Evolutionary conservation across 2,329 filamentous ascomycete species (phyloP).

Genomic region (Cercospora canescens): DNA sequence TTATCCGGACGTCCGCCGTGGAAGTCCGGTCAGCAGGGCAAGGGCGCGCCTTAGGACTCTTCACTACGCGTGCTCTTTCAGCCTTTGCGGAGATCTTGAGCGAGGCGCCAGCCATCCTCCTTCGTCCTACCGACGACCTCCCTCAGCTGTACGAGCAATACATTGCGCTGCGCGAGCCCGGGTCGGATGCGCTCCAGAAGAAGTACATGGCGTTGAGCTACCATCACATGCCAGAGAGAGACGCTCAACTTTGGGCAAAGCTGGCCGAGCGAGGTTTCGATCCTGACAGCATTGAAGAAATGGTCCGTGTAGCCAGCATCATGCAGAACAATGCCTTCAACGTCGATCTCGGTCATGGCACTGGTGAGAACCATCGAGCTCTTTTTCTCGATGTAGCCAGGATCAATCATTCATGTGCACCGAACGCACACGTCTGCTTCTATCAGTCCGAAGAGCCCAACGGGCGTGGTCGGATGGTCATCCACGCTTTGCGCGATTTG

Average conservation of each 20-base stretch:
- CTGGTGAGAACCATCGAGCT: conserved; percentile 22
- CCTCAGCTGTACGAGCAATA: conserved; percentile 26
- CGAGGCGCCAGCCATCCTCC: conserved; percentile 22
- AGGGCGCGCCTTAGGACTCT: conserved; percentile 26
- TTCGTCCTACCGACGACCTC: conserved; percentile 26
- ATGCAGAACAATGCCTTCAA: conserved; percentile 32
- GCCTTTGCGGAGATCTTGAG: conserved; percentile 20
- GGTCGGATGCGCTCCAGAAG: conserved; percentile 12
- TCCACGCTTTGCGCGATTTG: conserved; percentile 22
- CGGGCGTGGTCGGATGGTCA: conserved; percentile 19
- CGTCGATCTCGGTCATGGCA: conserved; percentile 22
- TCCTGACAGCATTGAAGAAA: conserved; percentile 8
- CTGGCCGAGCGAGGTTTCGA: conserved; percentile 21
- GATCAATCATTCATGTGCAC: conserved; percentile 27
- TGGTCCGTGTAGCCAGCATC: conserved; percentile 23
- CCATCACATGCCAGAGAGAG: conserved; percentile 14
- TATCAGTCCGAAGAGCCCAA: conserved; percentile 9
- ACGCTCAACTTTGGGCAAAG: conserved; percentile 22
- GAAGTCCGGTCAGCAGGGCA: conserved; percentile 18
- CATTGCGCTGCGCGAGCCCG: conserved; percentile 8
- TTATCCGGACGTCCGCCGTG: conserved; percentile 17
- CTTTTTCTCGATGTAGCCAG: conserved; percentile 24
- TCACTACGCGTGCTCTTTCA: conserved; percentile 16
- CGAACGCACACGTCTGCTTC: conserved; percentile 29
- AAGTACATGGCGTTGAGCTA: conserved; percentile 19